These are phyloP conservation scores for Cyberlindnera xylosilytica DNA, from an alignment of 805 yeast genomes.

Conservation along the genomic window DNA sequence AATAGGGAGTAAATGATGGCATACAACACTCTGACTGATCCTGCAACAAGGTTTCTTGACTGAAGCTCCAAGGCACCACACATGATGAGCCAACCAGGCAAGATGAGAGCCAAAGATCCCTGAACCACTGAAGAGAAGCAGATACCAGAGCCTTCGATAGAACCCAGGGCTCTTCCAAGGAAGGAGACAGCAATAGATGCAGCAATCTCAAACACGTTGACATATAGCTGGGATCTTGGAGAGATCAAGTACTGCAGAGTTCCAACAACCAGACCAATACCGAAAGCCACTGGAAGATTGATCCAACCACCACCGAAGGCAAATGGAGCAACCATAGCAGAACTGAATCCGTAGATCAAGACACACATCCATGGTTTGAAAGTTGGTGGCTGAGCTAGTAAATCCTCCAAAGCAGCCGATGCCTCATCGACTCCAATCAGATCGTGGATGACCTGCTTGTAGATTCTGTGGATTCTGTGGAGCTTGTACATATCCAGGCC, in stretches of 20 bases:
- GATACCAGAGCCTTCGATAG: conserved; percentile 60
- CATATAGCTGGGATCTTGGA: conserved; percentile 76
- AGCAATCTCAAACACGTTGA: conserved; percentile 86
- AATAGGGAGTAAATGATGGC: conserved; percentile 90
- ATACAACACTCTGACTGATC: conserved; percentile 93
- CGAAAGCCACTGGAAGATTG: conserved; percentile 80
- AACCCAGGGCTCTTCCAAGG: conserved; percentile 84
- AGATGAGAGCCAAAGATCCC: conserved; percentile 83
- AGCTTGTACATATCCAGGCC: conserved; percentile 83
- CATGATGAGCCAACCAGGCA: conserved; percentile 90
- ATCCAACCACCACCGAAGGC: conserved; percentile 87
- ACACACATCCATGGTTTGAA: conserved; percentile 81
- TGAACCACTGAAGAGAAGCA: conserved; percentile 90
- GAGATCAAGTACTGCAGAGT: conserved; percentile 74
- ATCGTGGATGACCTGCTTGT: conserved; percentile 89
- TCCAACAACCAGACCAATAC: conserved; percentile 80
- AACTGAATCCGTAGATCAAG: conserved; percentile 72
- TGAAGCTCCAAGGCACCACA: conserved; percentile 91
- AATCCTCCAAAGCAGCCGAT: conserved; percentile 59
- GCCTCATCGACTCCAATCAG: conserved; percentile 87
- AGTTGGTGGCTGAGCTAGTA: conserved; percentile 55
- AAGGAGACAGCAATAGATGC: conserved; percentile 86
- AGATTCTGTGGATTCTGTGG: conserved; percentile 76
- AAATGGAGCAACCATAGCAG: conserved; percentile 79
- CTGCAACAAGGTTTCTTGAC: conserved; percentile 89